Conservation (phyloP, 1,139 yeast species). For the Saccharomyces hybrid region DNA sequence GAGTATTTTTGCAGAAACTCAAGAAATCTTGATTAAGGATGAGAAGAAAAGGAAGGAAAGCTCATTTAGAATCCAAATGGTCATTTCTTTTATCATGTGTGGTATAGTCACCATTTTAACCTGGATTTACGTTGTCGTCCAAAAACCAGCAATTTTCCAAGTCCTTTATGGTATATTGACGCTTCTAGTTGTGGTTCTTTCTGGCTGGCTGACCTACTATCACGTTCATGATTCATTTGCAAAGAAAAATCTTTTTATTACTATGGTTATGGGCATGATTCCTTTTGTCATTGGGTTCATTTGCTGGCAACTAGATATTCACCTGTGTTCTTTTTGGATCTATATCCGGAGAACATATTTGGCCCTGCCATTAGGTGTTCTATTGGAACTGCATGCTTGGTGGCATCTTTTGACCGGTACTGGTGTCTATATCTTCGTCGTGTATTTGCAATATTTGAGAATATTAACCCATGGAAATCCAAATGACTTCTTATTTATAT, state of each 20-base stretch:
- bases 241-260: conserved; percentile 41
- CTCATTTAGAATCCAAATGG: conserved; percentile 19
- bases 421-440: conserved; percentile 65
- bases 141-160: conserved; percentile 86
- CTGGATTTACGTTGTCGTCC: conserved; percentile 55
- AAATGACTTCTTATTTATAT: conserved; percentile 44
- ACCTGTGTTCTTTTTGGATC: conserved; percentile 62
- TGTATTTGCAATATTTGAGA: conserved; percentile 59
- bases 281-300: conserved; percentile 67
- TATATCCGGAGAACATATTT: conserved; percentile 51
- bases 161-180: conserved; percentile 54
- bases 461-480: conserved; percentile 49
- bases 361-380: conserved; percentile 85
- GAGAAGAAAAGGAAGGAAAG: conserved; percentile 35
- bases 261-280: conserved; percentile 55
- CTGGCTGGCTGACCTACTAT: conserved; percentile 42
- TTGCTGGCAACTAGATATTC: conserved; percentile 74
- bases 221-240: conserved; percentile 47
- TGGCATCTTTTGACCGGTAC: conserved; percentile 89
- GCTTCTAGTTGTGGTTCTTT: conserved; percentile 50
- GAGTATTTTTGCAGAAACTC: conserved; percentile 36
- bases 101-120: conserved; percentile 51
- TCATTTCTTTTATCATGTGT: conserved; percentile 49
- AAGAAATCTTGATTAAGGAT: conserved; percentile 34
- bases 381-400: conserved; percentile 95